Evolutionary conservation across 352 stramenopile species (phyloP), one percentile per base, ranked within the genome.

Genomic region (Pythium utonaiense): DNA sequence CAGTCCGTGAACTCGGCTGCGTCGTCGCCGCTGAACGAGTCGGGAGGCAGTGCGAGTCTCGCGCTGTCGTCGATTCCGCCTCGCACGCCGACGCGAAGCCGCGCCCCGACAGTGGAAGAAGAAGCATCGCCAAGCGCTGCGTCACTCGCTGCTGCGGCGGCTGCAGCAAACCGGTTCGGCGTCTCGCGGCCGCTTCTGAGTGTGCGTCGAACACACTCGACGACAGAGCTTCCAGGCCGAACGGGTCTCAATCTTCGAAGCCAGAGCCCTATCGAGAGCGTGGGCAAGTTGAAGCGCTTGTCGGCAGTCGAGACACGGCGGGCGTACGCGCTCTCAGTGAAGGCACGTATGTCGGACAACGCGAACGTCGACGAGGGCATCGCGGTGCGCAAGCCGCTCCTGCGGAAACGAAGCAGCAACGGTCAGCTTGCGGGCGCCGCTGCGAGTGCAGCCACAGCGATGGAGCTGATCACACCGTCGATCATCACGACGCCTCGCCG

Each of bases 251-350:
- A 36, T 49, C 27, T 34, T n/a, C 7, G 36, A 45, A 50, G 17
- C 27, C 7, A 40, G 10, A 55, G 30, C 14, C 25, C n/a, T 17
- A 33, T 52, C 3, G 62, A 62, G 12, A 74, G 33, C 22, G 31
- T 36, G 1, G 34, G 60, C 21, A 71, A 73, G 14, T 19, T 38
- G 7, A 68, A 63, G 33, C 74, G 74, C 50, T 13, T 79, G 17
- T 77, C 71, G 1, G 40, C 69, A 8, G 57, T 61, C 0, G 71
- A 79, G 34, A 75, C 51, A 3, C 66, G 71, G 12, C 69, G 69
- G 7, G 62, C 60, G 19, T 70, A 74, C 30, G 69, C 71, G 17
- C 57, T 73, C 21, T 69, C 69, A n/a, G 58, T 79, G 52, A 71
- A 72, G 12, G 56, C 71, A 22, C 62, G 71, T 2, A 75, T 79